Evolutionary conservation across 805 yeast genomes (phyloP).

Genomic region (Priceomyces medius): DNA sequence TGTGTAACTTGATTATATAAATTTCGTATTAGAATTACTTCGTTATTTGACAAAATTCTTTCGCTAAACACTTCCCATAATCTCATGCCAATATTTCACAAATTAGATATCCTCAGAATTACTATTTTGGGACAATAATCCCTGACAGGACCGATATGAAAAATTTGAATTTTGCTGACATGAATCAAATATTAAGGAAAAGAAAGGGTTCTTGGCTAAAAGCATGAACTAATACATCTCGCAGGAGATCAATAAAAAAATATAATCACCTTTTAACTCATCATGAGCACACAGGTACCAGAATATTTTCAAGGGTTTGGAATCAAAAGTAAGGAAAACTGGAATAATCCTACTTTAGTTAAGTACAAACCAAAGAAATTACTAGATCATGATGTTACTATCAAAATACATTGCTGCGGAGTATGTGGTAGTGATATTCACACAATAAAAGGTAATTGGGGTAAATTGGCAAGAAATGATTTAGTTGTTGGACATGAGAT

Average conservation of each 20-base stretch:
- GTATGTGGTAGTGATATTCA: slow-evolving; percentile 65
- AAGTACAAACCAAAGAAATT: slow-evolving; percentile 26
- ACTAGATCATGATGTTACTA: slow-evolving; percentile 47
- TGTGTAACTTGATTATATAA: too few relatives aligned
- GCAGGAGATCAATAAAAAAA: too few relatives aligned
- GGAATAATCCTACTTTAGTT: slow-evolving; percentile 34
- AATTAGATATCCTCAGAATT: neutral
- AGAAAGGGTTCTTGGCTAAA: too few relatives aligned
- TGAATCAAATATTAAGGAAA: too few relatives aligned
- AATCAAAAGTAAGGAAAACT: slow-evolving; percentile 27
- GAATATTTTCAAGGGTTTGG: slow-evolving; percentile 31
- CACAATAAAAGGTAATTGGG: slow-evolving; percentile 56
- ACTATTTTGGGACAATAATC: neutral
- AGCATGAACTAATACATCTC: too few relatives aligned
- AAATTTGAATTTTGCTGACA: too few relatives aligned
- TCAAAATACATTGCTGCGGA: slow-evolving; percentile 62
- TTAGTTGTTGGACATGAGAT: slow-evolving; percentile 65
- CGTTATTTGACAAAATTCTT: too few relatives aligned
- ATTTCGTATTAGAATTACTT: too few relatives aligned
- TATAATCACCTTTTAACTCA: too few relatives aligned
- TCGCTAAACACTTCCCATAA: too few relatives aligned
- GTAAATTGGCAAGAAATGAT: slow-evolving; percentile 28
- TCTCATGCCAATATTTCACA: neutral
- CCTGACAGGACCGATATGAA: too few relatives aligned
- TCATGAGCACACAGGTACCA: neutral